Percentiles rank a stretch among this genome's conserved stretches.
Conservation (phyloP, 1,284 basidiomycete species). For the Leccinum pallidistipes region DNA sequence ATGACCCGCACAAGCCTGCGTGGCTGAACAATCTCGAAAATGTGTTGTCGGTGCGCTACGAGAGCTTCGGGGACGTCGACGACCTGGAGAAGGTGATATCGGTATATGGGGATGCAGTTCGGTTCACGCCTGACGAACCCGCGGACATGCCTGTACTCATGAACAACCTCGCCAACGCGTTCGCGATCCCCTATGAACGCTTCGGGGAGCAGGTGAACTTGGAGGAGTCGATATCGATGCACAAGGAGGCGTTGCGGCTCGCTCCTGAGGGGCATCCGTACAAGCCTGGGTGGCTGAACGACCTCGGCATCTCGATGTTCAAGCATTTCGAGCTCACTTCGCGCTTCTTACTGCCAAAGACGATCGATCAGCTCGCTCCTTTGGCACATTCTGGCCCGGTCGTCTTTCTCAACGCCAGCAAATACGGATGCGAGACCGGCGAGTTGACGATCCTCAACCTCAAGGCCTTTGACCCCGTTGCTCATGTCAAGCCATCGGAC, state of each 20-base stretch:
- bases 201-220: not conserved
- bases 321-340: constrained; percentile 32
- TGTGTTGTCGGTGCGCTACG: not conserved
- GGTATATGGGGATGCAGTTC: not conserved
- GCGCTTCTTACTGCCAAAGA: no score
- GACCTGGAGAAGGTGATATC: not conserved
- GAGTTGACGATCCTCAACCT: no score
- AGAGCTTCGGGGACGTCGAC: not conserved
- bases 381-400: no score
- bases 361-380: no score
- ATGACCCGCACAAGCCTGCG: not conserved
- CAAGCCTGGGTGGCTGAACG: not conserved
- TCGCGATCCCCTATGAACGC: not conserved
- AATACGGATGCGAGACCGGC: no score
- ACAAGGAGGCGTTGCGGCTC: not conserved
- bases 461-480: no score
- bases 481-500: no score
- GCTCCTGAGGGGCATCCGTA: not conserved
- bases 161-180: not conserved
- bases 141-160: not conserved
- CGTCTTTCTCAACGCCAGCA: no score
- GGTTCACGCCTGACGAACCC: not conserved
- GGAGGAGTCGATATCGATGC: not conserved
- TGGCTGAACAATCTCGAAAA: not conserved
- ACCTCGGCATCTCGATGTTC: not conserved